Percentiles rank a stretch among this genome's conserved stretches.
Evolutionary conservation across 805 yeast genomes (phyloP).

Genomic region (Wickerhamiella sergipiensis): DNA sequence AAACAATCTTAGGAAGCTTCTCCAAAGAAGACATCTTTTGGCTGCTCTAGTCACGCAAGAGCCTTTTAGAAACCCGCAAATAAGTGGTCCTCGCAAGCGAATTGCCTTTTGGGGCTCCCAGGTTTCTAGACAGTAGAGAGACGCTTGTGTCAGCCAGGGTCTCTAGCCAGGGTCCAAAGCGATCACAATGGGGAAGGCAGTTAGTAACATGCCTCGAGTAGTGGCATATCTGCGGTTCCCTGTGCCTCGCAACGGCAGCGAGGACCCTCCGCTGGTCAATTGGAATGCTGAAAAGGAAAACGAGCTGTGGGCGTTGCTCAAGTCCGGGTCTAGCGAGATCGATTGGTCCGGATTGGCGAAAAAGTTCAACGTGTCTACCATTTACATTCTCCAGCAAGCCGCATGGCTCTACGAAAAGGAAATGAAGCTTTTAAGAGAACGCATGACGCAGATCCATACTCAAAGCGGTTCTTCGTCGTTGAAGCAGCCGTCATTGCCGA

Average conservation of each 20-base stretch:
- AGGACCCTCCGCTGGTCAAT: slow-evolving; percentile 26
- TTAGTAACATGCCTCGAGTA: slow-evolving; percentile 11
- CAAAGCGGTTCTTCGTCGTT: not conserved
- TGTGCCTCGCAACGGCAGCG: slow-evolving; percentile 29
- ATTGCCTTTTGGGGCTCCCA: too few relatives aligned
- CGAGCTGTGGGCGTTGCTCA: slow-evolving; percentile 25
- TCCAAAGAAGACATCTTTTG: slow-evolving; percentile 1
- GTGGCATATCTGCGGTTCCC: slow-evolving; percentile 33
- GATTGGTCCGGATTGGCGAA: slow-evolving; percentile 26
- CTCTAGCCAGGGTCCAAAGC: not conserved
- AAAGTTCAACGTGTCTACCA: slow-evolving; percentile 25
- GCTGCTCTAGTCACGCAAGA: too few relatives aligned
- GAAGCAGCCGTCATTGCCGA: not conserved
- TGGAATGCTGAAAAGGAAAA: slow-evolving; percentile 25
- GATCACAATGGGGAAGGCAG: not conserved
- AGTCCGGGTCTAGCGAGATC: slow-evolving; percentile 23
- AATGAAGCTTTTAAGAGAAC: slow-evolving; percentile 23
- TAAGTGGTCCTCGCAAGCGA: too few relatives aligned
- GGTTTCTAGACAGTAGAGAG: not conserved
- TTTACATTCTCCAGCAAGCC: slow-evolving; percentile 29
- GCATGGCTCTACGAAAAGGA: slow-evolving; percentile 31
- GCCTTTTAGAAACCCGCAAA: too few relatives aligned
- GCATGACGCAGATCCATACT: slow-evolving; percentile 19
- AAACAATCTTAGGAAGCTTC: slow-evolving; percentile 59
- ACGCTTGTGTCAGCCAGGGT: not conserved